Evolutionary conservation across 768 basidiomycete species (phyloP), one percentile per base, ranked within the genome.

Genomic region (Hemileccinum rubropunctum): DNA sequence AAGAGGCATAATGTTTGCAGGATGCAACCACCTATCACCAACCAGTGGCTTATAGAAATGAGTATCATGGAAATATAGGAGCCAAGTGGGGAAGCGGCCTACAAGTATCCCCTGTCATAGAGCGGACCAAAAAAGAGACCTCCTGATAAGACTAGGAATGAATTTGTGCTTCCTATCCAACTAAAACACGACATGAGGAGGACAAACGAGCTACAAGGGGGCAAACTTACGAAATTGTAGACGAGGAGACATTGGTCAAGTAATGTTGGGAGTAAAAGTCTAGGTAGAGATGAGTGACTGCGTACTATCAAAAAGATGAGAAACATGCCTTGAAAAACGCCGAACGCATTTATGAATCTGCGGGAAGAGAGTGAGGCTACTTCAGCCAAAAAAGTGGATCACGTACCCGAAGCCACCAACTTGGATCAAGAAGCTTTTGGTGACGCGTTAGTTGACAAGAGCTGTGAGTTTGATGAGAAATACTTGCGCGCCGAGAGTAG

Each of bases 101-200:
- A 75, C 76, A 79, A 80, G 61, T 77, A 75, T 32, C 80, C 81
- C 11, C 61, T 68, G 46, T 82, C 81, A 53, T 76, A 76, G 5
- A 74, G 68, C n/a, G 72, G 70, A 4, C 81, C 80, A 15, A 74
- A 69, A 38, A 80, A 56, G 26, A 79, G 60, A 1, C 79, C 78
- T 32, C 69, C 67, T 0, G 73, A 71, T 17, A 80, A 54, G 6
- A 73, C 58, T 14, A 81, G 57, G 41, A 76, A 71, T 2, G 78
- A 56, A 47, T 80, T 76, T 4, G 73, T 66, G 42, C 79, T 77
- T 21, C 80, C 80, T 53, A 82, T 75, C 70, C 70, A 75, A 6
- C 69, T 72, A 48, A 32, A 43, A 43, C 1, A 20, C 11, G 15
- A 21, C 8, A n/a, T 51, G 26, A 46, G 32, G 36, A 11, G 13